Evolutionary conservation across 257 asterid species (phyloP).

Genomic region (Gentiana dahurica): DNA sequence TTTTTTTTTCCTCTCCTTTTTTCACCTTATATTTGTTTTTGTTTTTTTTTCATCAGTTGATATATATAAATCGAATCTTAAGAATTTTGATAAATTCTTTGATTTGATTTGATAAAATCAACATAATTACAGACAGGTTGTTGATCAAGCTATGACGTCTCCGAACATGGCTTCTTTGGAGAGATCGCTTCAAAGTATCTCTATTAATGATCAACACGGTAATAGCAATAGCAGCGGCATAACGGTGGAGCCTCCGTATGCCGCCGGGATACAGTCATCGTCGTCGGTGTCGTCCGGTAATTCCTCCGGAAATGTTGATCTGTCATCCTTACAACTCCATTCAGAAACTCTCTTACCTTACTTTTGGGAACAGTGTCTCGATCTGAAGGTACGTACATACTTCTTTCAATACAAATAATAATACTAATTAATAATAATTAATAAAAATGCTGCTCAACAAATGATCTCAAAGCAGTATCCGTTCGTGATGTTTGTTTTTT

Average conservation of each 20-base stretch:
- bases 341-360: conserved; percentile 60
- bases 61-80: not conserved
- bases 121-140: not conserved
- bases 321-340: conserved; percentile 48
- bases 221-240: too few relatives aligned
- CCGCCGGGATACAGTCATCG: conserved; percentile 5
- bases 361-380: conserved; percentile 96
- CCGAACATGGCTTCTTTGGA: conserved; percentile 71
- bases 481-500: too few relatives aligned
- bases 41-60: not conserved
- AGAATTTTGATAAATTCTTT: not conserved
- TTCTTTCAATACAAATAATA: too few relatives aligned
- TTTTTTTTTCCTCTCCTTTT: not conserved
- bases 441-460: too few relatives aligned
- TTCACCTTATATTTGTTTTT: not conserved
- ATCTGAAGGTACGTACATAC: conserved; percentile 46
- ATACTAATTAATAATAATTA: too few relatives aligned
- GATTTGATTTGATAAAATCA: not conserved
- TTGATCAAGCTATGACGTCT: conserved; percentile 25
- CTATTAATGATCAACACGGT: conserved; percentile 37
- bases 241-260: conserved; percentile 1
- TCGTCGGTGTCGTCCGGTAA: conserved; percentile 22
- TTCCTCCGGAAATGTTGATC: not conserved
- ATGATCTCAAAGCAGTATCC: too few relatives aligned
- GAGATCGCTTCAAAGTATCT: conserved; percentile 67